Percentiles rank a stretch among this genome's conserved stretches.
Evolutionary conservation across 192 early-diverging fungal species (phyloP).

Genomic region (Backusella mclennaniae): DNA sequence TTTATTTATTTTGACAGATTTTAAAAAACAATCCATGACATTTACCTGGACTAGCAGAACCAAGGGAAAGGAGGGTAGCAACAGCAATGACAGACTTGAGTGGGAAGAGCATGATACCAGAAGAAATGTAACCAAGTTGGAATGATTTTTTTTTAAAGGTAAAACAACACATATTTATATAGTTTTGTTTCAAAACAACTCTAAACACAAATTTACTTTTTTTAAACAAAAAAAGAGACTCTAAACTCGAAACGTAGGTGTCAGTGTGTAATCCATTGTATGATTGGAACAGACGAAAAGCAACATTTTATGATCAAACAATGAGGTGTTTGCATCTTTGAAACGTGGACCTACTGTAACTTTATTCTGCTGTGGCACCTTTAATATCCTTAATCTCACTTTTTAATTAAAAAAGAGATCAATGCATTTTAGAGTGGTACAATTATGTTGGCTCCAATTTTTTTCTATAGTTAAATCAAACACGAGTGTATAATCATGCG

Average conservation of each 20-base stretch:
- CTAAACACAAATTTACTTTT: background rate
- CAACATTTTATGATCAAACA: background rate
- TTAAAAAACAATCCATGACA: too few relatives aligned
- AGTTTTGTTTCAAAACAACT: background rate
- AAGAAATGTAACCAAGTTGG: background rate
- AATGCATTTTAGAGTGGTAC: background rate
- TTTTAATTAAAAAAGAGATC: background rate
- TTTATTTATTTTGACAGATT: background rate
- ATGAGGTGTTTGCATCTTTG: background rate
- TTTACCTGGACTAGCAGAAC: conserved; percentile 1
- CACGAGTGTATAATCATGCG: background rate
- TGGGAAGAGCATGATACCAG: background rate
- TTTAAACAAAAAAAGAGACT: too few relatives aligned
- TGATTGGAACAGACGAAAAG: background rate
- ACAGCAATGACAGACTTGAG: conserved; percentile 8
- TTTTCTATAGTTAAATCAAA: background rate
- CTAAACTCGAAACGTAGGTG: background rate
- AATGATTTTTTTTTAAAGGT: too few relatives aligned
- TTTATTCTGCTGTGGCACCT: background rate
- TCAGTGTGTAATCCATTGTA: background rate
- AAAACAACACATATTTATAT: background rate
- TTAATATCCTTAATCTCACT: background rate
- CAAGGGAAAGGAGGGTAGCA: conserved; percentile 15
- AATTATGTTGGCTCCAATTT: background rate
- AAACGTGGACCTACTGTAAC: background rate